Evolutionary conservation across 2,329 filamentous ascomycete genomes (phyloP).

Genomic region (Pseudogymnoascus sp.): DNA sequence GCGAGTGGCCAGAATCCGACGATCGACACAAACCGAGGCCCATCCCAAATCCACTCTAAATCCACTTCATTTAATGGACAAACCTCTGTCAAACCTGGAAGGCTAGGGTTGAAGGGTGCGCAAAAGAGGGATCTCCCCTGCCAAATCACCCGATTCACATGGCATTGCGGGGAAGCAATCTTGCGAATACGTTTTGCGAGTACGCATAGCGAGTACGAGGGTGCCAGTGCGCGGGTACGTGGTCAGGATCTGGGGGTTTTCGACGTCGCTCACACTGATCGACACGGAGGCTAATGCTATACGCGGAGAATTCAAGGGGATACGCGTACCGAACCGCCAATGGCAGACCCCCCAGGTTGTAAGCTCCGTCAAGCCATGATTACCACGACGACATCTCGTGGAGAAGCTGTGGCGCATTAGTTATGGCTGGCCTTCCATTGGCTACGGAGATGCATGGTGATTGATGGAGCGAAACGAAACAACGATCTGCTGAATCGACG

Average conservation of each 20-base stretch:
- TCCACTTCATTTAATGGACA: not conserved
- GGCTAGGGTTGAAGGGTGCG: too few species aligned
- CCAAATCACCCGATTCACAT: not conserved
- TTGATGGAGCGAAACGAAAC: not conserved
- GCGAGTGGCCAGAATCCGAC: not conserved
- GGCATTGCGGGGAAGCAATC: not conserved
- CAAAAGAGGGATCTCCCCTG: not conserved
- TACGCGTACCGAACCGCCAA: not conserved
- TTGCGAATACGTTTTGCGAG: not conserved
- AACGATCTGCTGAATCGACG: not conserved
- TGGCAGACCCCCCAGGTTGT: not conserved
- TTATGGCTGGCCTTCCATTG: not conserved
- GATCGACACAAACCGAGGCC: not conserved
- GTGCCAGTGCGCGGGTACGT: not conserved
- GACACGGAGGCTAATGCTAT: not conserved
- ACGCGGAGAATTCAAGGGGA: not conserved
- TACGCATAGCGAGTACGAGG: conserved; percentile 1
- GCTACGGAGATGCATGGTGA: not conserved
- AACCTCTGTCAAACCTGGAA: not conserved
- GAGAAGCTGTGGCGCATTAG: not conserved
- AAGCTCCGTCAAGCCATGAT: not conserved
- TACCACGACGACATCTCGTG: not conserved
- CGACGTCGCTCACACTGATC: not conserved
- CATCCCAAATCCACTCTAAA: not conserved
- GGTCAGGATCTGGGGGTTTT: not conserved